Percentiles rank a stretch among this genome's conserved stretches.
Conservation (phyloP, 2,329 filamentous ascomycete genomes). For the Raffaelea ambrosiae region DNA sequence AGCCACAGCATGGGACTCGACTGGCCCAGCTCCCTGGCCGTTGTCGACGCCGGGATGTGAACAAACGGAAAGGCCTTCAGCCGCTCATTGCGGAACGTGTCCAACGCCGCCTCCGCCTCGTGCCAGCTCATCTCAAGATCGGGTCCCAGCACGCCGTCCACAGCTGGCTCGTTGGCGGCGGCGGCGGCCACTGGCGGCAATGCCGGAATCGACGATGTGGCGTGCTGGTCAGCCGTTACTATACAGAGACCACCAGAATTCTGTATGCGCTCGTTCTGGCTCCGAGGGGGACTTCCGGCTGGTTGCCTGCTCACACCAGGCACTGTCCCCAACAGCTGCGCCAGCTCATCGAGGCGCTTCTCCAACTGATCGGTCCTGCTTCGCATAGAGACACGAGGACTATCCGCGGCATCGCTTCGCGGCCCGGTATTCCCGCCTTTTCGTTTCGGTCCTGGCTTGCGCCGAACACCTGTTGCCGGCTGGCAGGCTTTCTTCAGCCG, state of each 20-base stretch:
- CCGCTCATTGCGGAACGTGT: conserved; percentile 3
- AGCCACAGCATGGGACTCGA: conserved; percentile 40
- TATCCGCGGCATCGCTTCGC: too few relatives aligned
- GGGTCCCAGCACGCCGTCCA: neutral
- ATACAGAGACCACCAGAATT: too few relatives aligned
- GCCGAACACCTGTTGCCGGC: conserved; percentile 3
- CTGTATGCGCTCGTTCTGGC: neutral
- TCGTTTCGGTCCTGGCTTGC: conserved; percentile 5
- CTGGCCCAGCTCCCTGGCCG: conserved; percentile 25
- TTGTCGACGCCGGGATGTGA: conserved; percentile 24
- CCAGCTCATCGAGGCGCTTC: conserved; percentile 6
- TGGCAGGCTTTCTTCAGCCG: conserved; percentile 8
- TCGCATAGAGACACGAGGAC: neutral
- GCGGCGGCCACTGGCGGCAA: neutral
- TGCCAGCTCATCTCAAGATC: neutral
- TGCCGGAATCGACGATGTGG: neutral
- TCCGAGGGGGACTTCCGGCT: neutral
- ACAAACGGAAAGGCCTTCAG: conserved; percentile 35
- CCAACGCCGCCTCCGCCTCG: conserved; percentile 4
- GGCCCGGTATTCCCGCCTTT: too few relatives aligned
- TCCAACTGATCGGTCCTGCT: conserved; percentile 6
- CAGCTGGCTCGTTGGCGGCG: neutral
- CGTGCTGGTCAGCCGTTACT: neutral
- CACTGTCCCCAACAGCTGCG: conserved; percentile 3
- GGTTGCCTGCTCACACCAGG: neutral